Conservation (phyloP, 1,284 basidiomycete species). For the Cutaneotrichosporon spelunceum region DNA sequence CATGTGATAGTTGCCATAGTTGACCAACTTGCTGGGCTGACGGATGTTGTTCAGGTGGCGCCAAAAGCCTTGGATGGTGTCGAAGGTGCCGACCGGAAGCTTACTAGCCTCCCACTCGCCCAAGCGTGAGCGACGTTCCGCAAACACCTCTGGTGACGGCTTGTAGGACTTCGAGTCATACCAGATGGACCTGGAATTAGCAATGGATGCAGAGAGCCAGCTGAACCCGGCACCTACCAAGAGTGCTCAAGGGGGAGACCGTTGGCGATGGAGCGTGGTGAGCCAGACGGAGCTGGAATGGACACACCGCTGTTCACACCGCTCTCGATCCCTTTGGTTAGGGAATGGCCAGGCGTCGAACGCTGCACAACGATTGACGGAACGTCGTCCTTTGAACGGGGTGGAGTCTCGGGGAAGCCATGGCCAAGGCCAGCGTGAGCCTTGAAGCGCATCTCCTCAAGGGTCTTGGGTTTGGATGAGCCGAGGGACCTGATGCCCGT, state of each 20-base stretch:
- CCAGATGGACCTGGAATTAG: conserved; percentile 68
- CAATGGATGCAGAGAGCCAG: too few relatives aligned
- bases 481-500: neutral
- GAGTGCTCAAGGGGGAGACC: conserved; percentile 78
- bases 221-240: conserved; percentile 60
- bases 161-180: conserved; percentile 77
- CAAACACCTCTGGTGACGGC: conserved; percentile 56
- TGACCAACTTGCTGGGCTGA: conserved; percentile 78
- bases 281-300: neutral
- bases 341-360: conserved; percentile 19
- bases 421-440: conserved; percentile 6
- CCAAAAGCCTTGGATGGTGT: conserved; percentile 82
- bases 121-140: conserved; percentile 27
- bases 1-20: conserved; percentile 86
- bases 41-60: conserved; percentile 94
- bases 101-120: conserved; percentile 62
- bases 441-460: neutral
- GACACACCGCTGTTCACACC: neutral
- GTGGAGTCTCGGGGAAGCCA: conserved; percentile 15
- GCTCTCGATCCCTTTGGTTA: neutral
- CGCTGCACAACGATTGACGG: conserved; percentile 29
- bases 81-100: conserved; percentile 71
- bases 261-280: conserved; percentile 3
- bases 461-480: neutral
- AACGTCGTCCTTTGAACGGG: conserved; percentile 13